phyloP scores from a whole-genome alignment of 2,329 filamentous ascomycete species.

The Aureobasidium subglaciale region DNA sequence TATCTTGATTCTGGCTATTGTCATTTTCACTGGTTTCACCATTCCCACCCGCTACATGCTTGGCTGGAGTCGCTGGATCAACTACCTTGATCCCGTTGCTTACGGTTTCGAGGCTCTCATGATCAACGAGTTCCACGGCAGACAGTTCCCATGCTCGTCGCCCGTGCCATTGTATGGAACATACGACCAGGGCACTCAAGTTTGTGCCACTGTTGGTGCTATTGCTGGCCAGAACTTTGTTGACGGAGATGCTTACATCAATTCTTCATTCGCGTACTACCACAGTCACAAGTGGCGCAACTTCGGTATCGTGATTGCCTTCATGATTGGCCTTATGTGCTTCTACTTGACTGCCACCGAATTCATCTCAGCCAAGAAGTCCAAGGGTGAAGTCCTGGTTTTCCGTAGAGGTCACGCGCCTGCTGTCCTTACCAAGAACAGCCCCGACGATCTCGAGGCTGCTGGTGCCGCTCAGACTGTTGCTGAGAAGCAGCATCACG shows the following conservation, averaged over 20 bases:
- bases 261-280: conserved; percentile 28
- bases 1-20: conserved; percentile 55
- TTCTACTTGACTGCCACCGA: conserved; percentile 40
- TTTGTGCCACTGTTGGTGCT: conserved; percentile 38
- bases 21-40: conserved; percentile 62
- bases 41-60: conserved; percentile 59
- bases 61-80: conserved; percentile 74
- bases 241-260: conserved; percentile 32
- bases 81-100: conserved; percentile 69
- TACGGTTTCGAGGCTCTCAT: conserved; percentile 77
- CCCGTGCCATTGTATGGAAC: conserved; percentile 40
- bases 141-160: conserved; percentile 47
- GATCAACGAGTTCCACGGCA: conserved; percentile 62
- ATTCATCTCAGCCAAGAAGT: conserved; percentile 42
- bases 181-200: conserved; percentile 25
- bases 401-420: conserved; percentile 39
- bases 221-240: conserved; percentile 32
- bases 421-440: conserved; percentile 26
- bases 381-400: conserved; percentile 45
- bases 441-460: conserved; percentile 19
- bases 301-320: conserved; percentile 39
- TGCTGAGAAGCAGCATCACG: background rate
- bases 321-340: conserved; percentile 37
- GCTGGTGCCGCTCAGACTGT: conserved; percentile 41
- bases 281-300: conserved; percentile 41